Evolutionary conservation across 176 grass and related monocot genomes (phyloP), one percentile per base, ranked within the genome.

Genomic region (Hsuehochloa calcarea): DNA sequence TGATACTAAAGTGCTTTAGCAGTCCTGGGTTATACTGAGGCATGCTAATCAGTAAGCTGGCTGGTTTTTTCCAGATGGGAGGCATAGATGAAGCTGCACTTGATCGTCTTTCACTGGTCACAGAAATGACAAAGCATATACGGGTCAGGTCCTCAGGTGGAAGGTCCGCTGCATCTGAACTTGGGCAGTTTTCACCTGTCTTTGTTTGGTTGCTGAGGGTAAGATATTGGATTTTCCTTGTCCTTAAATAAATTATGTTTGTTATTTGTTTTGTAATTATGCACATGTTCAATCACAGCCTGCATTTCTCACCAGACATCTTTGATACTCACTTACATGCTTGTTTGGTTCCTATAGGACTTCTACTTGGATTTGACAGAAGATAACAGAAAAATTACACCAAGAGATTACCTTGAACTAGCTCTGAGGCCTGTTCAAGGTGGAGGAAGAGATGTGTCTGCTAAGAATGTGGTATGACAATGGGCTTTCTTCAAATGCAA

Each of bases 41-140:
- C 40, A 85, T 58, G 29, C 70, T 81, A 65, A 70, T 49, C 40
- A 50, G 7, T 75, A 59, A 81, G 44, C 41, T 70, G 8, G 23
- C 35, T 12, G 20, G 45, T 59, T 59, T 41, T 39, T 67, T 90
- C 26, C 72, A 99, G 96, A 96, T 96, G 93, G 96, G 93, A 39
- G 96, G 96, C 56, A 99, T 99, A 87, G 96, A 99, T 92, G 96
- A 99, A 90, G 84, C 91, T 22, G 88, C 96, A 58, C 85, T 99
- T 68, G 96, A 99, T 79, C 89, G 93, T 77, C 91, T 99, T 55
- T 99, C 96, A 40, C 88, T 99, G 10, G 96, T 99, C 50, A 99
- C 96, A 5, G 96, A 99, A 90, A 99, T 99, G 96, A 99, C 96
- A 79, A 99, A 99, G 78, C 96, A 99, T 83, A 99, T 99, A 70